Conservation (phyloP, 1,284 basidiomycete genomes). For the Leccinum fuscescens region DNA sequence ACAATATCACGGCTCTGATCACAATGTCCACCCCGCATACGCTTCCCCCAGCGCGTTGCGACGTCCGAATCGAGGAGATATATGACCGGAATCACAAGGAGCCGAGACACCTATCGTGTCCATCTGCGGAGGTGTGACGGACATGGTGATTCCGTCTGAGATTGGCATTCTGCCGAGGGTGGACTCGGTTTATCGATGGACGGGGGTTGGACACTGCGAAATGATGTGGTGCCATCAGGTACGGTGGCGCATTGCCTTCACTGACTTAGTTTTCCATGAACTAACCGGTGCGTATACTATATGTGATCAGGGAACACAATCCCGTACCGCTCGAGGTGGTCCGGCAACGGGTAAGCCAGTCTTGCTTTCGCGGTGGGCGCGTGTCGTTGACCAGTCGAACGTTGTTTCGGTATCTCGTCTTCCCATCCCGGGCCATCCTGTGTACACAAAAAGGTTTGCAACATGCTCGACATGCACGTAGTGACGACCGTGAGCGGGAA, state of each 20-base stretch:
- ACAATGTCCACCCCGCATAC: slow-evolving; percentile 95
- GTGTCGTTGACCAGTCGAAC: too few species aligned
- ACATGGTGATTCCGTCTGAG: slow-evolving; percentile 92
- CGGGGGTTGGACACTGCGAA: slow-evolving; percentile 91
- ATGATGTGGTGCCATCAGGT: slow-evolving; percentile 99
- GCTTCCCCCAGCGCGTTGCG: slow-evolving; percentile 87
- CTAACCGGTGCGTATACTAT: too few species aligned
- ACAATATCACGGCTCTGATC: slow-evolving; percentile 74
- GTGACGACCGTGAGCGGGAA: too few species aligned
- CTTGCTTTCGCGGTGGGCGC: too few species aligned
- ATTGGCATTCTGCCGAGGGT: slow-evolving; percentile 66
- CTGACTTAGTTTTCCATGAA: too few species aligned
- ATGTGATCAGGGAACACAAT: too few species aligned
- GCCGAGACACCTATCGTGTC: slow-evolving; percentile 73
- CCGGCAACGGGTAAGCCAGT: too few species aligned
- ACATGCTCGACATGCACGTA: too few species aligned
- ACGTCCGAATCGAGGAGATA: slow-evolving; percentile 73
- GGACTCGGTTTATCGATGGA: slow-evolving; percentile 50
- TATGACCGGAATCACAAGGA: slow-evolving; percentile 52
- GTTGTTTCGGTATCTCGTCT: too few species aligned
- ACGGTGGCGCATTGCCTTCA: slow-evolving; percentile 75
- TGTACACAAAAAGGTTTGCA: too few species aligned
- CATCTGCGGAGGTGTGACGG: slow-evolving; percentile 89
- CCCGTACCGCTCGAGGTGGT: too few species aligned
- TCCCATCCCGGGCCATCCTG: too few species aligned